These are phyloP conservation scores for Crucibulum laeve DNA, from an alignment of 768 basidiomycete genomes.

Conservation along the genomic window DNA sequence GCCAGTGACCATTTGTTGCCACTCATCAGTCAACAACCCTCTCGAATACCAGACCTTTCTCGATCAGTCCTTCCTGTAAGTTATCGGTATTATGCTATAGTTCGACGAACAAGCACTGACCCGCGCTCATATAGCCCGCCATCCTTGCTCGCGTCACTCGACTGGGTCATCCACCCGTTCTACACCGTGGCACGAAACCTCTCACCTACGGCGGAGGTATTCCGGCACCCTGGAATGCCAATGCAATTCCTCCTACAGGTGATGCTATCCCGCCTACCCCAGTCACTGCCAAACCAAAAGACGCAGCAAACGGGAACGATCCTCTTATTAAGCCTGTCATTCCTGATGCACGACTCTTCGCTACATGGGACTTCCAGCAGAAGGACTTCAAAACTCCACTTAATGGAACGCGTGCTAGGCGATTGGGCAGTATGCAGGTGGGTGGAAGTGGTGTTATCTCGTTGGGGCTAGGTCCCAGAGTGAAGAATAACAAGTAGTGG, in stretches of 20 bases:
- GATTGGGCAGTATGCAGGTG: constrained; percentile 27
- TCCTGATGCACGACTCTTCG: constrained; percentile 49
- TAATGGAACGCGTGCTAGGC: constrained; percentile 17
- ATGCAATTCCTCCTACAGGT: constrained; percentile 24
- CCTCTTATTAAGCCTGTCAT: constrained; percentile 28
- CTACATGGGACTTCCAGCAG: constrained; percentile 54
- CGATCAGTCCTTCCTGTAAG: constrained; percentile 64
- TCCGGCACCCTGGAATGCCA: constrained; percentile 51
- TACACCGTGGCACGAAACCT: constrained; percentile 46
- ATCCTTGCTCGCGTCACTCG: constrained; percentile 58
- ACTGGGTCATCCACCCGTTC: constrained; percentile 60
- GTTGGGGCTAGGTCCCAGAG: constrained; percentile 1
- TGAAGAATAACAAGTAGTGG: background rate
- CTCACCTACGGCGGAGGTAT: constrained; percentile 44
- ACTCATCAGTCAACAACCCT: constrained; percentile 57
- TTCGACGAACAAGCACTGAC: constrained; percentile 1
- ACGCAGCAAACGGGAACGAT: constrained; percentile 21
- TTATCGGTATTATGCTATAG: constrained; percentile 7
- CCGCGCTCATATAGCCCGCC: constrained; percentile 33
- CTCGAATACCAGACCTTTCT: constrained; percentile 64
- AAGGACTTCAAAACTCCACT: constrained; percentile 43
- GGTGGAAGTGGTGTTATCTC: constrained; percentile 12
- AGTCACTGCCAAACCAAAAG: constrained; percentile 22
- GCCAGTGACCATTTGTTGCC: constrained; percentile 53
- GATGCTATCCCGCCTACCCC: constrained; percentile 23